Evolutionary conservation across 1,284 basidiomycete genomes (phyloP).

Genomic region (Cryptococcus deneoformans): DNA sequence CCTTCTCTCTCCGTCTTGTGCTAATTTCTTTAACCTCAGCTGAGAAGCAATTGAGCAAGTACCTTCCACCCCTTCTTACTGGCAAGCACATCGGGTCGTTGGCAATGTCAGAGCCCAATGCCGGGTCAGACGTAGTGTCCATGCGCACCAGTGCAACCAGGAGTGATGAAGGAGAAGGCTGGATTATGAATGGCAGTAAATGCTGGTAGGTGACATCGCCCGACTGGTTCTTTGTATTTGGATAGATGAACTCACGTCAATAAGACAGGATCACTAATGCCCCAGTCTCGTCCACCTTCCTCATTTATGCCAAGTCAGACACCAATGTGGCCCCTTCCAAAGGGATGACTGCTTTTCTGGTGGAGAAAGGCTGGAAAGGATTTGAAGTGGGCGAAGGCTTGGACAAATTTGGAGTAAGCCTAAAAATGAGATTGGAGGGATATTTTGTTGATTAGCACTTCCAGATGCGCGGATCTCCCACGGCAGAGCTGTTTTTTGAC

Average conservation of each 20-base stretch:
- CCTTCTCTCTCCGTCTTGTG: neutral
- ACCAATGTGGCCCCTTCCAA: conserved; percentile 66
- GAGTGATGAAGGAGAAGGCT: conserved; percentile 64
- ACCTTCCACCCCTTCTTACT: conserved; percentile 76
- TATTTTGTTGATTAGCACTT: neutral
- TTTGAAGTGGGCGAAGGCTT: conserved; percentile 88
- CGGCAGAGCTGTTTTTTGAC: conserved; percentile 90
- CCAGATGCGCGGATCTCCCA: conserved; percentile 88
- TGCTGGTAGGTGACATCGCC: conserved; percentile 64
- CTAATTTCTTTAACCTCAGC: conserved; percentile 10
- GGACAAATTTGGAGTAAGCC: conserved; percentile 76
- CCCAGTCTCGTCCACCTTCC: conserved; percentile 79
- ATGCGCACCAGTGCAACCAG: conserved; percentile 75
- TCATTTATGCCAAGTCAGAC: conserved; percentile 89
- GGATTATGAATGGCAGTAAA: conserved; percentile 82
- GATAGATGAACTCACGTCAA: neutral
- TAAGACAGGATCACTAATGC: conserved; percentile 77
- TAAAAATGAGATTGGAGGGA: neutral
- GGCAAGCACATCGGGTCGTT: conserved; percentile 83
- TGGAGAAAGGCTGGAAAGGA: conserved; percentile 75
- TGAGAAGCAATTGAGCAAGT: conserved; percentile 77
- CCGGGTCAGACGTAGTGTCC: conserved; percentile 88
- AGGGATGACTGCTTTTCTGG: conserved; percentile 89
- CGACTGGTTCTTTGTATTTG: neutral
- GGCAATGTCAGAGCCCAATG: conserved; percentile 90